phyloP scores from a whole-genome alignment of 805 yeast genomes.

The Barnettozyma salicaria region DNA sequence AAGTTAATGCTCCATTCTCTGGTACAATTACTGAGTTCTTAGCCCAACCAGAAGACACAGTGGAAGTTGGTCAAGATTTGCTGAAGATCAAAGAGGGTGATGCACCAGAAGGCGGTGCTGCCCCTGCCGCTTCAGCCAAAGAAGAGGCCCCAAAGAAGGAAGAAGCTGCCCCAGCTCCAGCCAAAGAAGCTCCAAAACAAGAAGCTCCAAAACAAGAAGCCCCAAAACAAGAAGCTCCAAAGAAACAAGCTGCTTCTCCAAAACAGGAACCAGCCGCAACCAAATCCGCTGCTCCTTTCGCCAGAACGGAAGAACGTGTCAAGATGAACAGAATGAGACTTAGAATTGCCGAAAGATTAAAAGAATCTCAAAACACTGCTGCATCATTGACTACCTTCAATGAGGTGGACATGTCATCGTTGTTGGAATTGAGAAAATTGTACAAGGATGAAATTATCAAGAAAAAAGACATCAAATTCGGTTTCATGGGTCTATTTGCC shows the following conservation, averaged over 20 bases:
- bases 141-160: constrained; percentile 22
- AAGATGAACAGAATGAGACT: constrained; percentile 99
- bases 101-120: constrained; percentile 57
- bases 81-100: constrained; percentile 76
- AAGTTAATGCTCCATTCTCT: constrained; percentile 88
- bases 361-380: constrained; percentile 98
- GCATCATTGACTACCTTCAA: constrained; percentile 97
- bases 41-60: constrained; percentile 85
- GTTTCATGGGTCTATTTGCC: constrained; percentile 98
- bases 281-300: constrained; percentile 40
- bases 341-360: constrained; percentile 97
- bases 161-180: constrained; percentile 30
- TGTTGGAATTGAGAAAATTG: constrained; percentile 89
- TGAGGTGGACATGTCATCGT: constrained; percentile 92
- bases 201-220: constrained; percentile 17
- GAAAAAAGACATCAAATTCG: constrained; percentile 89
- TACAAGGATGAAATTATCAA: constrained; percentile 96
- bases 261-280: constrained; percentile 24
- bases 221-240: constrained; percentile 22
- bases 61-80: constrained; percentile 91
- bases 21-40: constrained; percentile 85
- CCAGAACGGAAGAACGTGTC: constrained; percentile 85
- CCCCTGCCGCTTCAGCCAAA: constrained; percentile 8
- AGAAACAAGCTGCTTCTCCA: constrained; percentile 20
- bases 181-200: constrained; percentile 21